Evolutionary conservation across 495 filamentous ascomycete species (phyloP), one percentile per base, ranked within the genome.

Genomic region (Hypoxylon intermedium): DNA sequence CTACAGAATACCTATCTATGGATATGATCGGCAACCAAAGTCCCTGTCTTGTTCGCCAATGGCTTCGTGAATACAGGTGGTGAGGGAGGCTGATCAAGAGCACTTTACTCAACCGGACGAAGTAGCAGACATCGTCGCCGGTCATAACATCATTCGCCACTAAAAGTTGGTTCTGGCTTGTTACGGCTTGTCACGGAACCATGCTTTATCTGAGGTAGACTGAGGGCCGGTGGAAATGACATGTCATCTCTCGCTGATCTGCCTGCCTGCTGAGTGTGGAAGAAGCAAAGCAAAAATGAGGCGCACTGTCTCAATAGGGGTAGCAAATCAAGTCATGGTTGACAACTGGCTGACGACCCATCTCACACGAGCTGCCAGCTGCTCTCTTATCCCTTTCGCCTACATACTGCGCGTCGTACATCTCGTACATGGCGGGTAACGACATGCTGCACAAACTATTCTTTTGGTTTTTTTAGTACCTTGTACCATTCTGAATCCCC

Each of bases 341-440:
- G n/a, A n/a, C n/a, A n/a, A n/a, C n/a, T n/a, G n/a, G n/a, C n/a
- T n/a, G n/a, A n/a, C n/a, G n/a, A n/a, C n/a, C n/a, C n/a, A n/a
- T 26, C 24, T 26, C 24, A 3, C 7, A 26, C 7, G 4, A 26
- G 24, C 7, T 26, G 24, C 24, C 24, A 26, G 24, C 24, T 26
- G 24, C 24, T 7, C 24, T 7, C 24, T 26, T 58, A 31, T 9
- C 53, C 36, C 43, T 9, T 43, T 34, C 43, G 6, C 34, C 1
- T 37, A 37, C 12, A 37, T 5, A 37, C 3, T 4, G n/a, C n/a
- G n/a, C 40, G 26, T 44, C 13, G 9, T 26, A 44, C 23, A 24
- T 23, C 49, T 61, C 34, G 34, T 37, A 37, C 34, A 37, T 37
- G 18, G 38, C 58, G 58, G 58, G 51, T 55, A 55, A 62, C 55